Evolutionary conservation across 169 alveolate species (phyloP), one percentile per base, ranked within the genome.

Genomic region (Perkinsus olseni): DNA sequence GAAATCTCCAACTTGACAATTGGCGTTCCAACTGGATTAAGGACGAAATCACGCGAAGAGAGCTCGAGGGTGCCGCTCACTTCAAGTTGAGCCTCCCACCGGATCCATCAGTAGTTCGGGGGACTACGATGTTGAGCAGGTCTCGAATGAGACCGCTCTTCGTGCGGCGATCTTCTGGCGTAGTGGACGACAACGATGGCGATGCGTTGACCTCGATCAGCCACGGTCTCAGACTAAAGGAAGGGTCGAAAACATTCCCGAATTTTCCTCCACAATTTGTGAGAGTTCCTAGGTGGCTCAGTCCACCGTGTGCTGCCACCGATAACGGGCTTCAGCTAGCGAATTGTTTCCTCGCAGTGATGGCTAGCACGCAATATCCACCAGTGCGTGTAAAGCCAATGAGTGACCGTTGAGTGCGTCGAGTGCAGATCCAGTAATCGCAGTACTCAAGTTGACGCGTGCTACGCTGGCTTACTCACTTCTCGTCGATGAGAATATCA

Each of bases 211-310:
- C 97, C 95, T 98, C 99, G 93, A 98, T 94, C 48, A 98, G 95
- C 99, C 99, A 98, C 8, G 99, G 99, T 82, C 97, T 98, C 90
- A 97, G 95, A 74, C 62, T 45, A n/a, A n/a, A n/a, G n/a, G n/a
- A n/a, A n/a, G 6, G 62, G 17, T 17, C 6, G 62, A 45, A 45
- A 45, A 45, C 17, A 45, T 45, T n/a, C n/a, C n/a, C n/a, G n/a
- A n/a, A n/a, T n/a, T n/a, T n/a, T n/a, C n/a, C n/a, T n/a, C n/a
- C n/a, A n/a, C n/a, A n/a, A 45, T 17, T 45, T 45, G 17, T 6
- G 62, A 17, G 62, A 45, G 17, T 17, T 45, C 17, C 17, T 17
- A 45, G 6, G 62, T 45, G 17, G 17, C 62, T 45, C 62, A 45
- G 62, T 45, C 17, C 62, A 10, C 62, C 24, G 62, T 45, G 62